Conservation (phyloP, 768 basidiomycete genomes). For the Russula sp. region DNA sequence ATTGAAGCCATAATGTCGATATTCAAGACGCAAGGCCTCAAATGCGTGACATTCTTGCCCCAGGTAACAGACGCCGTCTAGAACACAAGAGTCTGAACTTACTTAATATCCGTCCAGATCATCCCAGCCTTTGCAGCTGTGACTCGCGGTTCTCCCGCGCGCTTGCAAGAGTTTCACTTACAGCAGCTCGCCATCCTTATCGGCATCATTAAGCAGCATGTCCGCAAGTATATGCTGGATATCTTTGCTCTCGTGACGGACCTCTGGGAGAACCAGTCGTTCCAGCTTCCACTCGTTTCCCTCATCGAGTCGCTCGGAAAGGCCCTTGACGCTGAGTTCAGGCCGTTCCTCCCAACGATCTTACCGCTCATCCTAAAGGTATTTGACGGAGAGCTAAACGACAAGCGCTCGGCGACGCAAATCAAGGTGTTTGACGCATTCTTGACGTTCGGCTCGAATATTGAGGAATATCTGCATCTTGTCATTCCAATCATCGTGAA, state of each 20-base stretch:
- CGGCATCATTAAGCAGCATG: slow-evolving; percentile 94
- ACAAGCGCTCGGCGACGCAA: slow-evolving; percentile 71
- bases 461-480: slow-evolving; percentile 96
- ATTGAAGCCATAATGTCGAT: slow-evolving; percentile 99
- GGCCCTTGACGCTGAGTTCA: slow-evolving; percentile 95
- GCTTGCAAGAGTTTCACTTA: slow-evolving; percentile 87
- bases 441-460: slow-evolving; percentile 90
- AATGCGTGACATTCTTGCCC: slow-evolving; percentile 91
- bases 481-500: slow-evolving; percentile 92
- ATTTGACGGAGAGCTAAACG: slow-evolving; percentile 82
- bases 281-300: slow-evolving; percentile 89
- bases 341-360: slow-evolving; percentile 87
- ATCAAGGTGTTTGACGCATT: slow-evolving; percentile 94
- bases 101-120: slow-evolving; percentile 45
- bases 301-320: slow-evolving; percentile 90
- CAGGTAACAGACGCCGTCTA: slow-evolving; percentile 48
- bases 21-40: slow-evolving; percentile 95
- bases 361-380: slow-evolving; percentile 86
- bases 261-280: slow-evolving; percentile 77
- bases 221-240: slow-evolving; percentile 84
- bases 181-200: slow-evolving; percentile 95
- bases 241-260: slow-evolving; percentile 83
- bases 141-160: slow-evolving; percentile 72
- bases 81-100: not conserved
- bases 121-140: slow-evolving; percentile 92